Percentiles rank a stretch among this genome's conserved stretches.
Evolutionary conservation across 2,329 filamentous ascomycete genomes (phyloP).

Genomic region (Paecilomyces formosus): DNA sequence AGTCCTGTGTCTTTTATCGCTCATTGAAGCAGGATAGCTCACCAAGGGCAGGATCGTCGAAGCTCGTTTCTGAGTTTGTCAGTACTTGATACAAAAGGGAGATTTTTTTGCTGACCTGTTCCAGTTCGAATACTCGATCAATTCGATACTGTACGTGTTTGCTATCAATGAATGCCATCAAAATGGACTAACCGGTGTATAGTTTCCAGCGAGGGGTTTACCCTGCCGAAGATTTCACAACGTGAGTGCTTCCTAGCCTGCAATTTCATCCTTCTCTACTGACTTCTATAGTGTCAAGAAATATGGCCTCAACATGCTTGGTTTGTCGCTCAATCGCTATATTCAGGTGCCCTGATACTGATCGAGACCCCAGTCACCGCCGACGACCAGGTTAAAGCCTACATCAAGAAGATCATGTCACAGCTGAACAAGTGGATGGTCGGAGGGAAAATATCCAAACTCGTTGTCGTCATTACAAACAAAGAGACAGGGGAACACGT

Average conservation of each 20-base stretch:
- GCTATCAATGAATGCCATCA: neutral
- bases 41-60: conserved; percentile 55
- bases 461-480: conserved; percentile 92
- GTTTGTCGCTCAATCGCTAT: conserved; percentile 34
- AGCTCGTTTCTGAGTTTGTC: conserved; percentile 92
- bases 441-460: conserved; percentile 90
- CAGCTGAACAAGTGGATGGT: conserved; percentile 98
- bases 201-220: conserved; percentile 80
- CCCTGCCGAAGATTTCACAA: conserved; percentile 92
- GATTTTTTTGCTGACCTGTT: conserved; percentile 30
- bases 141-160: conserved; percentile 73
- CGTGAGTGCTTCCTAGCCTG: conserved; percentile 46
- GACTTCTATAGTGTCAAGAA: conserved; percentile 66
- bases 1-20: neutral
- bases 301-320: conserved; percentile 97
- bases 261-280: neutral
- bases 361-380: conserved; percentile 59
- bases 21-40: conserved; percentile 14
- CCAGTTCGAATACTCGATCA: conserved; percentile 91
- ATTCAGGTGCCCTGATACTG: conserved; percentile 5
- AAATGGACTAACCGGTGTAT: conserved; percentile 13
- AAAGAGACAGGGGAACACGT: conserved; percentile 96
- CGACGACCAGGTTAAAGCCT: conserved; percentile 97
- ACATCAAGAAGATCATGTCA: conserved; percentile 99
- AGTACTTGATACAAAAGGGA: conserved; percentile 29